Base-by-base conservation (phyloP, 164 flowering plant genomes). In the Annona cherimola region DNA sequence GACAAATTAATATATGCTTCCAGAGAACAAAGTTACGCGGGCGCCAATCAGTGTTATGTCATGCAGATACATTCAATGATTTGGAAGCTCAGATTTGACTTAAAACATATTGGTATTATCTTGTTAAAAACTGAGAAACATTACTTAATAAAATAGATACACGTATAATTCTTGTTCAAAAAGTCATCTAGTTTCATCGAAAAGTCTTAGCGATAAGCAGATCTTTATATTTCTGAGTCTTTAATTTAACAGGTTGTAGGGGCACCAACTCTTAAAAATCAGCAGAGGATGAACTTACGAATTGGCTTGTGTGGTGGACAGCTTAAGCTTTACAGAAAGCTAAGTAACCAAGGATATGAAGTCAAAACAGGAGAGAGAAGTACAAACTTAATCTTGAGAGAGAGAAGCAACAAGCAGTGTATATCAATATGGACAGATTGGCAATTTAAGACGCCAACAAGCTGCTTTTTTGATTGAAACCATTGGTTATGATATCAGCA, bases 251-350 rank as follows among this genome's bases (percentile, higher is more conserved):
- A 50, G 11, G 14, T 50, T 50, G 57, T 50, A 50, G 57, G 35
- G 35, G 57, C 67, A 65, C 11, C 9, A 40, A 62, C 39, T 39
- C 65, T n/a, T 2, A n/a, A 41, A 1, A 41, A 69, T 59, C 54
- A 60, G 43, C 57, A 3, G 11, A 50, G 14, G 35, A 50, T 26
- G 42, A 59, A 42, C 11, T 42, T 7, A 42, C 64, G 42, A 16
- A 69, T 11, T 50, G 42, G 16, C 50, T 42, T 7, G 35, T 20
- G 39, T 11, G 50, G n/a, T 19, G 4, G 70, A 44, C 45, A 65
- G 42, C 63, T 79, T 82, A 81, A 72, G 86, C 85, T 77, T 70
- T 79, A 61, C 85, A 83, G 67, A 83, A 83, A 44, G 80, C 83
- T 50, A 65, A 83, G 73, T 82, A 83, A 72, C 84, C 79, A 79